phyloP scores from a whole-genome alignment of 192 early-diverging fungal genomes.

The Gonapodya prolifera region DNA sequence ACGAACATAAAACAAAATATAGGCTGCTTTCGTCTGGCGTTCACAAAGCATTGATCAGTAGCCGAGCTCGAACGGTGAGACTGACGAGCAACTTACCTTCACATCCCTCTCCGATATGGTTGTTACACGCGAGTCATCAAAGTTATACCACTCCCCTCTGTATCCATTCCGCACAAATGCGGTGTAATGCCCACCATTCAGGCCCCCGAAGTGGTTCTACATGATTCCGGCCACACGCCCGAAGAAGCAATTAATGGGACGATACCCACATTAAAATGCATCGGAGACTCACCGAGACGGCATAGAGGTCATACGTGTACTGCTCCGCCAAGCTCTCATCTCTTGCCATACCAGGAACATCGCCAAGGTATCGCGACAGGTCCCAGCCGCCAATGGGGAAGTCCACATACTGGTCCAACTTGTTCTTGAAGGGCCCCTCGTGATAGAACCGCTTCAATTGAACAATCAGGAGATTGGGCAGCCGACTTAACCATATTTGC shows the following conservation, averaged over 20 bases:
- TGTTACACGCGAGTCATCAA: constrained; percentile 72
- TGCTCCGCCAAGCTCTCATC: constrained; percentile 13
- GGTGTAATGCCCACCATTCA: constrained; percentile 63
- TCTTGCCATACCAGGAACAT: too few relatives aligned
- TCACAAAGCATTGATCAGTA: neutral
- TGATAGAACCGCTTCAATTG: constrained; percentile 92
- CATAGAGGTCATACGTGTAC: constrained; percentile 62
- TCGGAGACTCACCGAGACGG: constrained; percentile 33
- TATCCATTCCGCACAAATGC: constrained; percentile 52
- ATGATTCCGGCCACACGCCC: too few relatives aligned
- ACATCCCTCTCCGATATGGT: constrained; percentile 38
- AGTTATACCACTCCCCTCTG: constrained; percentile 62
- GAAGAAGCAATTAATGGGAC: too few relatives aligned
- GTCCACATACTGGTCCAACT: constrained; percentile 74
- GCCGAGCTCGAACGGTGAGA: constrained; percentile 3
- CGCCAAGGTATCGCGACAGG: constrained; percentile 32
- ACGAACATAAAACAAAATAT: constrained; percentile 45
- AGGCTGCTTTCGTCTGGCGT: constrained; percentile 40
- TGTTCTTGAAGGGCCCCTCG: constrained; percentile 84
- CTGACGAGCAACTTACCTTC: constrained; percentile 24
- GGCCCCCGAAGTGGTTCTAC: constrained; percentile 61
- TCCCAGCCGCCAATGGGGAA: constrained; percentile 59
- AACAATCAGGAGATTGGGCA: constrained; percentile 83
- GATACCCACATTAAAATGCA: neutral
- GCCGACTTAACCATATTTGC: constrained; percentile 54